These are phyloP conservation scores for Malus domestica DNA, from an alignment of 306 rosid species.

Conservation along the genomic window ASM211411v1 NC_041804.1:40107001-40107500, in stretches of 20 bases:
- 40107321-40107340: not conserved
- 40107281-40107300: not conserved
- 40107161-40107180: not conserved
- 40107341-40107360: too few relatives aligned
- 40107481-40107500: constrained; percentile 26
- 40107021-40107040: constrained; percentile 48
- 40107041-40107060: constrained; percentile 56
- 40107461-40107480: constrained; percentile 51
- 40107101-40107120: constrained; percentile 39
- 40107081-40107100: constrained; percentile 29
- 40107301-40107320: not conserved
- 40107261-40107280: not conserved
- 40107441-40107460: constrained; percentile 20
- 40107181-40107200: not conserved
- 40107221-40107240: too few relatives aligned
- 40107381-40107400: not conserved
- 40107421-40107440: constrained; percentile 24
- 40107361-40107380: not conserved
- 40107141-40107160: not conserved
- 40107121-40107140: not conserved
- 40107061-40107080: constrained; percentile 39
- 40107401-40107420: constrained; percentile 31
- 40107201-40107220: too few relatives aligned
- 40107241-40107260: not conserved
- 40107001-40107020: not conserved